Base-by-base conservation (phyloP, 2,329 filamentous ascomycete genomes). In the Fusarium temperatum region DNA sequence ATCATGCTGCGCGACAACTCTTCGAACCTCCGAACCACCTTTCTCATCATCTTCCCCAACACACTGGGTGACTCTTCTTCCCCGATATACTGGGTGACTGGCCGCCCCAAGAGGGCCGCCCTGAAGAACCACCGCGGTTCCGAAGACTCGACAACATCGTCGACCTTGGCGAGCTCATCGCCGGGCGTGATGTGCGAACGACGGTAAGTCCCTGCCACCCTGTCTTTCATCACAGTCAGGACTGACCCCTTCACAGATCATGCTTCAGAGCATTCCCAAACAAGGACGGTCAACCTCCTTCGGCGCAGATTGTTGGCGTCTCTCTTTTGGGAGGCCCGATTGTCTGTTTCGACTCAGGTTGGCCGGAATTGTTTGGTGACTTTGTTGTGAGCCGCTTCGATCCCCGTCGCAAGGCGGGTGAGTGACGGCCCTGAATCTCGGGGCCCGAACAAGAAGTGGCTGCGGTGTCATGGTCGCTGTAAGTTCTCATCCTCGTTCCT, bases 191-290 rank as follows among this genome's bases (percentile, higher is more conserved):
- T 80, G 92, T 94, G 72, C 89, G 92, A 59, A 94, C 93, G 15
- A 94, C 92, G 3, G 92, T 93, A 84, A 82, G 88, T 83, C 10
- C 8, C 58, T 42, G 50, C 30, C 32, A 51, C 35, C 14, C 35
- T 8, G 10, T 6, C 35, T 38, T 54, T 9, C 30, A 20, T 20
- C 30, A 26, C 7, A 12, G 5, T 6, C 22, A 26, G 24, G 39
- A 22, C 50, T 54, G n/a, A 59, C 48, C 30, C 20, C 48, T 24
- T 24, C 4, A 35, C 17, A 51, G 48, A 51, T 51, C 74, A 98
- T 98, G 96, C 83, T 98, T 41, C 92, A 95, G 51, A 98, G 98
- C 81, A 96, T 98, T 98, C 51, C 95, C 95, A 5, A 98, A 97
- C 84, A 94, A 95, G 78, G 91, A 97, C 66, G 90, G 94, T 78